These are phyloP conservation scores for Blepharisma japonicum DNA, from an alignment of 73 alveolate genomes.

Conservation along the genomic window DNA sequence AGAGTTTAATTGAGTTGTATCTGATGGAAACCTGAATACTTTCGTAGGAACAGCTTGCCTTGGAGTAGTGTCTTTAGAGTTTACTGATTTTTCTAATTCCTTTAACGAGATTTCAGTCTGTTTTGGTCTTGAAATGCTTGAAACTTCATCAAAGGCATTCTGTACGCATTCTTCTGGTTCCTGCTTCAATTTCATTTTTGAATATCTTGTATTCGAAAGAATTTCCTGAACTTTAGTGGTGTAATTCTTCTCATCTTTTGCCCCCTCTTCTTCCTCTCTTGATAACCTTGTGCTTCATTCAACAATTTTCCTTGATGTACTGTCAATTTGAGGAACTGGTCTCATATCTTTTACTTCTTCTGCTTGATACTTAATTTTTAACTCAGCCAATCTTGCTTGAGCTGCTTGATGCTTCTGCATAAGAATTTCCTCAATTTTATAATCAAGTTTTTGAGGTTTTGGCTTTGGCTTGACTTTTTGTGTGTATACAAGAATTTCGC, in stretches of 20 bases:
- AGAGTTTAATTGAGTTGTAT: too few species aligned
- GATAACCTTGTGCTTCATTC: too few species aligned
- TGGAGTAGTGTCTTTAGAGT: background rate
- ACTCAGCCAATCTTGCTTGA: background rate
- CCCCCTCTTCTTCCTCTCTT: too few species aligned
- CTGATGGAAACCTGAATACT: background rate
- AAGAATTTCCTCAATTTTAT: slow-evolving; percentile 1
- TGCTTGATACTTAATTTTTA: slow-evolving; percentile 5
- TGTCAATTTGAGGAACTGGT: background rate
- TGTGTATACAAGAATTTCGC: too few species aligned
- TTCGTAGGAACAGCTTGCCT: background rate
- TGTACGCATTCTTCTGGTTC: too few species aligned
- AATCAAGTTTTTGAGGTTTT: background rate
- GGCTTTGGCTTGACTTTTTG: too few species aligned
- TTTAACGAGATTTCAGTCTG: slow-evolving; percentile 1
- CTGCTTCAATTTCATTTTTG: too few species aligned
- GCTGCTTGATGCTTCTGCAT: slow-evolving; percentile 23
- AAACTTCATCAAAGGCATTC: too few species aligned
- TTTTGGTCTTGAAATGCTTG: background rate
- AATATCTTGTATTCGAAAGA: too few species aligned
- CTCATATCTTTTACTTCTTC: slow-evolving; percentile 12
- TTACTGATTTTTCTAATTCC: slow-evolving; percentile 2
- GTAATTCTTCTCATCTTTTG: too few species aligned
- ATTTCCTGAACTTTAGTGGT: too few species aligned
- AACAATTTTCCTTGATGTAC: background rate